phyloP scores from a whole-genome alignment of 345 rosid genomes.

The Euclidium syriacum region DNA sequence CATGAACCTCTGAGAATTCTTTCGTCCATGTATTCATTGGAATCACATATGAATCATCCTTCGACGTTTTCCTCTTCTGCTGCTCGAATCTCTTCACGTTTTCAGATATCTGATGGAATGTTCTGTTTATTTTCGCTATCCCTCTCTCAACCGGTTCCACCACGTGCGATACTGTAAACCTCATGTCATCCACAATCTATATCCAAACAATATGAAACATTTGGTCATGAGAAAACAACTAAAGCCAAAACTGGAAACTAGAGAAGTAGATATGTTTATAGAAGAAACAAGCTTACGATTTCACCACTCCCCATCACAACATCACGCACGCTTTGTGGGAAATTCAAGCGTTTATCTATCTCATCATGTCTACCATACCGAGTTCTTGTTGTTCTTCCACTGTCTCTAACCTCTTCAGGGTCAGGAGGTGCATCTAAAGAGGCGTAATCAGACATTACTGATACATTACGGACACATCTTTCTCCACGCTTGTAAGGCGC shows the following conservation, averaged over 20 bases:
- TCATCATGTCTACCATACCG: constrained; percentile 56
- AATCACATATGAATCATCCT: constrained; percentile 78
- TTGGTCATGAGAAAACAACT: neutral
- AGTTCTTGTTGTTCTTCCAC: constrained; percentile 64
- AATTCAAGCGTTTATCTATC: constrained; percentile 69
- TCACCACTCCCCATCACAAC: constrained; percentile 94
- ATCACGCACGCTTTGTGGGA: constrained; percentile 95
- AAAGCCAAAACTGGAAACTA: neutral
- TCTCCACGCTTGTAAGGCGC: constrained; percentile 96
- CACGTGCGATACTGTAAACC: constrained; percentile 93
- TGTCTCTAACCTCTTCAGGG: constrained; percentile 87
- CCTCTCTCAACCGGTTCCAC: constrained; percentile 99
- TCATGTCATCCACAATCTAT: constrained; percentile 99
- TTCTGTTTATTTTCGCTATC: constrained; percentile 77
- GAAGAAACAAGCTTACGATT: constrained; percentile 54
- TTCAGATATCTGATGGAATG: constrained; percentile 80
- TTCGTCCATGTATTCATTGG: constrained; percentile 72
- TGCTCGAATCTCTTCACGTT: constrained; percentile 76
- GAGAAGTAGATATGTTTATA: neutral
- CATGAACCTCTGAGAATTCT: constrained; percentile 82
- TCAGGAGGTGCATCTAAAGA: constrained; percentile 84
- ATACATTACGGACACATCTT: constrained; percentile 97
- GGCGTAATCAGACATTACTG: constrained; percentile 92
- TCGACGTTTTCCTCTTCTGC: constrained; percentile 58
- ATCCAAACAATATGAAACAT: neutral